Evolutionary conservation across 768 basidiomycete genomes (phyloP).

Genomic region (Omphalotus guepiniiformis): DNA sequence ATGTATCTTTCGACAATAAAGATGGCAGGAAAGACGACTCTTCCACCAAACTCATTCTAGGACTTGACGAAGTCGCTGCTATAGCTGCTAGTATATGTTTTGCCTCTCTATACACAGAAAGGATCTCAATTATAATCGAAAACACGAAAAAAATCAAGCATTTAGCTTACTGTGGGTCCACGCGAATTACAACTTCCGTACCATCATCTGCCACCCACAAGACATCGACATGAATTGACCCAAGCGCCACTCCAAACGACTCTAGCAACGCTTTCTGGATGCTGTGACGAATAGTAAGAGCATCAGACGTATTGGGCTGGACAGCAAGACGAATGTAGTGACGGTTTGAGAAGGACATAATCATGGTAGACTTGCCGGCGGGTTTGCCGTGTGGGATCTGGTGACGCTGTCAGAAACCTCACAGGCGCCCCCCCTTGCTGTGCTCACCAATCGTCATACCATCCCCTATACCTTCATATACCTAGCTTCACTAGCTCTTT

Average conservation of each 20-base stretch:
- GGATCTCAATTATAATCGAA: neutral
- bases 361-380: neutral
- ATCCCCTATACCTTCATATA: neutral
- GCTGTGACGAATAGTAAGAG: constrained; percentile 32
- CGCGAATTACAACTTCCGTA: constrained; percentile 1
- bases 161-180: neutral
- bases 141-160: neutral
- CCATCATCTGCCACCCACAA: constrained; percentile 25
- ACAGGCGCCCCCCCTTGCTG: neutral
- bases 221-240: constrained; percentile 39
- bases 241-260: constrained; percentile 35
- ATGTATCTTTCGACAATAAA: constrained; percentile 16
- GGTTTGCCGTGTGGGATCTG: neutral
- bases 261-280: constrained; percentile 41
- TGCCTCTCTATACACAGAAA: constrained; percentile 25
- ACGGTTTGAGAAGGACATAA: constrained; percentile 11
- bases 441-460: neutral
- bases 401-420: no score
- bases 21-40: constrained; percentile 41
- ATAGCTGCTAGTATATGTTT: constrained; percentile 31
- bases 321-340: constrained; percentile 33
- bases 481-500: neutral
- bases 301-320: constrained; percentile 24
- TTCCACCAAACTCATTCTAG: constrained; percentile 30
- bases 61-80: constrained; percentile 25